These are phyloP conservation scores for Golubevia sp. DNA, from an alignment of 1,284 basidiomycete species.

Conservation along the genomic window DNA sequence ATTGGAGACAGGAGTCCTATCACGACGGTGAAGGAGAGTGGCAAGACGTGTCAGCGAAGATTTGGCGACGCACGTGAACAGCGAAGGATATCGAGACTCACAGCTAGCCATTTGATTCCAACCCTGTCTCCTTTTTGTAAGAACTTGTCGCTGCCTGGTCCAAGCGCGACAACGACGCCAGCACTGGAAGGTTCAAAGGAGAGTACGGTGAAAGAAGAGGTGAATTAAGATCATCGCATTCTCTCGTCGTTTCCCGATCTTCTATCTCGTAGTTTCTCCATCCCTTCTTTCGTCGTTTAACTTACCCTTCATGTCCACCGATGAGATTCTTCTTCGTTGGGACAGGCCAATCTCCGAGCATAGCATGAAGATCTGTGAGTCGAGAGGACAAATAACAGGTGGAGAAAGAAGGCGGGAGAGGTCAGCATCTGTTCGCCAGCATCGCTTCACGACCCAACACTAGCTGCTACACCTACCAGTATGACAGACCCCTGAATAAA, in stretches of 20 bases:
- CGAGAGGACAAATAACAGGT: conserved; percentile 2
- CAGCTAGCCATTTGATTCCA: conserved; percentile 72
- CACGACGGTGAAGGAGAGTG: conserved; percentile 66
- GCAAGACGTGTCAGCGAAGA: conserved; percentile 45
- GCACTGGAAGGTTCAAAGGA: conserved; percentile 33
- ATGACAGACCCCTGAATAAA: conserved; percentile 22
- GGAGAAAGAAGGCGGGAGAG: conserved; percentile 1
- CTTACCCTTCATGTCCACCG: conserved; percentile 83
- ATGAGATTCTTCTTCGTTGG: conserved; percentile 73
- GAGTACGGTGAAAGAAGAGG: background rate
- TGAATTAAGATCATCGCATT: no score
- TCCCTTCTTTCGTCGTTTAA: conserved; percentile 37
- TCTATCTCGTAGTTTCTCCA: no score
- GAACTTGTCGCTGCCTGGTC: conserved; percentile 69
- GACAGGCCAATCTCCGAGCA: conserved; percentile 56
- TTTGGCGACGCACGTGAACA: background rate
- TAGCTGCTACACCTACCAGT: no score
- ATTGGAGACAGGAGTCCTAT: conserved; percentile 70
- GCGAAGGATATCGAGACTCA: conserved; percentile 2
- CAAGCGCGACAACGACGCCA: conserved; percentile 75
- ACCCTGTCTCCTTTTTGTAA: conserved; percentile 75
- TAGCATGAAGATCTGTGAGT: conserved; percentile 27
- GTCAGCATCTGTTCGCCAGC: no score
- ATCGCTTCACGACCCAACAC: no score
- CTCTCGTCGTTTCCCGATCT: no score